Evolutionary conservation across 768 basidiomycete genomes (phyloP).

Genomic region (Amanita molliuscula): DNA sequence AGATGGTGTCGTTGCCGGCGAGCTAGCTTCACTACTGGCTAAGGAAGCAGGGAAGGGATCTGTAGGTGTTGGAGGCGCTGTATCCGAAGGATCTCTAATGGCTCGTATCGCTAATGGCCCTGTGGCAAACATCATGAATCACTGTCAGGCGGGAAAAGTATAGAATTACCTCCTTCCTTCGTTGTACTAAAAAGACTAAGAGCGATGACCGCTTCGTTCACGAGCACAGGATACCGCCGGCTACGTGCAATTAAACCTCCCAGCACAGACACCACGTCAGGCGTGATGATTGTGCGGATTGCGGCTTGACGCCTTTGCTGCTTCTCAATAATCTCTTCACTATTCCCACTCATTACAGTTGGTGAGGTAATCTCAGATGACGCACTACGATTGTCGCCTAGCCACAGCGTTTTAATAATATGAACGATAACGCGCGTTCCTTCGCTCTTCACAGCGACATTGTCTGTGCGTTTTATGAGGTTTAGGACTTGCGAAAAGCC

Average conservation of each 20-base stretch:
- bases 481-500: conserved; percentile 63
- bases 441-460: conserved; percentile 78
- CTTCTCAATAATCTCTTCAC: conserved; percentile 26
- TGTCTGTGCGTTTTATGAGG: conserved; percentile 71
- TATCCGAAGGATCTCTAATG: conserved; percentile 31
- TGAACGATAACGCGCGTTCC: conserved; percentile 85
- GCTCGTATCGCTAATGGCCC: conserved; percentile 55
- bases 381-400: conserved; percentile 27
- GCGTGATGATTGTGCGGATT: conserved; percentile 38
- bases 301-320: conserved; percentile 43
- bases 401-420: conserved; percentile 70
- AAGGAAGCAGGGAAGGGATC: conserved; percentile 28
- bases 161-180: conserved; percentile 43
- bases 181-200: conserved; percentile 67
- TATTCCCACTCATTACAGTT: conserved; percentile 13
- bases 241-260: conserved; percentile 67
- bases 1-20: conserved; percentile 32
- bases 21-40: conserved; percentile 32
- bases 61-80: conserved; percentile 19
- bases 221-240: conserved; percentile 70
- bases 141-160: conserved; percentile 13
- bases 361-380: conserved; percentile 12
- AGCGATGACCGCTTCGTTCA: conserved; percentile 85
- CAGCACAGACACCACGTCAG: conserved; percentile 51
- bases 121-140: conserved; percentile 18